A percentile compares a stretch with the other conserved stretches of the same genome.
phyloP scores from a whole-genome alignment of 768 basidiomycete species.

The Lentinus tigrinus region DNA sequence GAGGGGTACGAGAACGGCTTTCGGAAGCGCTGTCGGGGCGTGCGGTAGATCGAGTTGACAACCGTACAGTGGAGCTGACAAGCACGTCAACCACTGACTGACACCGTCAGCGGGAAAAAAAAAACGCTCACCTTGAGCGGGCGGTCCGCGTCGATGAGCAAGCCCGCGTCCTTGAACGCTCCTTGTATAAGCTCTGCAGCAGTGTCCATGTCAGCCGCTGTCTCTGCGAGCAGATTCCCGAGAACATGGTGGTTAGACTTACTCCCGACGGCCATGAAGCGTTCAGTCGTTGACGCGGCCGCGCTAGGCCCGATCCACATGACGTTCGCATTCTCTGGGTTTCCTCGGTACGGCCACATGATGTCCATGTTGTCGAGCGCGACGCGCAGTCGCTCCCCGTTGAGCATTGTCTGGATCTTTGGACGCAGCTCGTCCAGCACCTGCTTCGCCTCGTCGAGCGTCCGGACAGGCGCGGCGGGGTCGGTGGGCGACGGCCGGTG shows the following conservation, averaged over 20 bases:
- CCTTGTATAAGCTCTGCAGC: constrained; percentile 29
- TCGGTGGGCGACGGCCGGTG: background rate
- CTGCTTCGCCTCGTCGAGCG: constrained; percentile 24
- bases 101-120: background rate
- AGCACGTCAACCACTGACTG: background rate
- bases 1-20: constrained; percentile 43
- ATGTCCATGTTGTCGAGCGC: constrained; percentile 50
- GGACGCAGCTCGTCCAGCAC: constrained; percentile 29
- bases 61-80: constrained; percentile 38
- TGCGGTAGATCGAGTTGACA: constrained; percentile 36
- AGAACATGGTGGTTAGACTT: background rate
- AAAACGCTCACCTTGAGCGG: constrained; percentile 33
- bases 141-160: constrained; percentile 31
- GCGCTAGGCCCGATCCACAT: constrained; percentile 52
- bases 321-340: constrained; percentile 47
- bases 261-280: constrained; percentile 34
- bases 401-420: constrained; percentile 43
- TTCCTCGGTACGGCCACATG: constrained; percentile 40
- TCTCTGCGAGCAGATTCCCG: background rate
- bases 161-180: constrained; percentile 31
- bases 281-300: constrained; percentile 30
- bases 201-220: background rate
- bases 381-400: constrained; percentile 32
- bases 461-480: background rate
- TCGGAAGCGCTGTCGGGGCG: constrained; percentile 27